These are phyloP conservation scores for Cyclanthera cordifolia DNA, from an alignment of 306 rosid species.

Conservation along the genomic window DNA sequence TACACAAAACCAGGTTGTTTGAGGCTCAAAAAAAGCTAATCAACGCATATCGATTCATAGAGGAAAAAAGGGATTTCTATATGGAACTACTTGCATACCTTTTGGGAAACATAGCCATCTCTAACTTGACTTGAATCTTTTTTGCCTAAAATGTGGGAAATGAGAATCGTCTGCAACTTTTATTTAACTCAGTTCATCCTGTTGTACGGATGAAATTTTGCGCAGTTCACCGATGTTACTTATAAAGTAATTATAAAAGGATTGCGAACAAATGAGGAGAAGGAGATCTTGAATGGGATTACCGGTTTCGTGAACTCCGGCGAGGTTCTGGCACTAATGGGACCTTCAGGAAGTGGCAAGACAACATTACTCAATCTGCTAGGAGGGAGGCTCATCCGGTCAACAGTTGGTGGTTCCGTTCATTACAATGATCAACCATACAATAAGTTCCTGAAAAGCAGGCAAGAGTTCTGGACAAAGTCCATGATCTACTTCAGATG, in stretches of 20 bases:
- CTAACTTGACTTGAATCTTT: constrained; percentile 1
- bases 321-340: constrained; percentile 93
- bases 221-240: constrained; percentile 83
- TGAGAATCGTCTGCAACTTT: constrained; percentile 12
- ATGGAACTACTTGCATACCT: background rate
- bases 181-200: background rate
- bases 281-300: constrained; percentile 72
- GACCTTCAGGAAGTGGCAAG: constrained; percentile 98
- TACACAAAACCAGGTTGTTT: background rate
- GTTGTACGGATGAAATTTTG: constrained; percentile 15
- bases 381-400: constrained; percentile 50
- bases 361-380: constrained; percentile 72
- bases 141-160: background rate
- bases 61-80: background rate
- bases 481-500: background rate
- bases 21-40: constrained; percentile 2
- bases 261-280: constrained; percentile 55
- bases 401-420: constrained; percentile 44
- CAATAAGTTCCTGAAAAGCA: constrained; percentile 77
- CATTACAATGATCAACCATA: constrained; percentile 74
- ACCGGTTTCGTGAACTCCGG: constrained; percentile 77
- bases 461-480: constrained; percentile 25
- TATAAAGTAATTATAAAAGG: constrained; percentile 69
- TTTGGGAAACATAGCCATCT: background rate
- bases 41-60: background rate